Percentiles rank a stretch among this genome's conserved stretches.
phyloP scores from a whole-genome alignment of 2,329 filamentous ascomycete genomes.

The Trichoderma aggressivum region DNA sequence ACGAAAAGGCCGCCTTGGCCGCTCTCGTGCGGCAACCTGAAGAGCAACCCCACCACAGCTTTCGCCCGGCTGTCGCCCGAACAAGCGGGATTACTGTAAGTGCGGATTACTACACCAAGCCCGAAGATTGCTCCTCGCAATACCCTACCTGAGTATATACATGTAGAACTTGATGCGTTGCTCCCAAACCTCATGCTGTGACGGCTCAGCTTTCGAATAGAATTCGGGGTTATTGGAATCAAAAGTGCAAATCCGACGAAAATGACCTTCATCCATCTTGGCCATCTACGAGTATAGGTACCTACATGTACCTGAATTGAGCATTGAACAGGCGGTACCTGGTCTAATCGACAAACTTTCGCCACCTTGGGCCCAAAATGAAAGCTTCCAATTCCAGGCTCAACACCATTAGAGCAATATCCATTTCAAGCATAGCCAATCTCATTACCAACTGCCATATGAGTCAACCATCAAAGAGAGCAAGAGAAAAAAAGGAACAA shows the following conservation, averaged over 20 bases:
- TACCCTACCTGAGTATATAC: background rate
- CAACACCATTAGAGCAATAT: background rate
- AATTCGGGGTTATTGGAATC: background rate
- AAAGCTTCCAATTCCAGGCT: background rate
- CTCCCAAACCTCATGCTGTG: too few species aligned
- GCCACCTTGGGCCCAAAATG: background rate
- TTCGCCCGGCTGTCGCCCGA: background rate
- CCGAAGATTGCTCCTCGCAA: background rate
- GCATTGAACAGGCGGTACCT: background rate
- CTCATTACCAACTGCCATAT: background rate
- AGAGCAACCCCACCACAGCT: background rate
- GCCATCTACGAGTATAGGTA: background rate
- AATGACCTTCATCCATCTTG: background rate
- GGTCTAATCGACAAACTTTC: background rate
- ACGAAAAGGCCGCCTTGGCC: background rate
- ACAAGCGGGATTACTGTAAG: background rate
- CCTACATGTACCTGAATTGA: background rate
- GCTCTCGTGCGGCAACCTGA: background rate
- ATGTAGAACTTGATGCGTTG: background rate
- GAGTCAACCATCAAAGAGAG: background rate
- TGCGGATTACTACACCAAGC: background rate
- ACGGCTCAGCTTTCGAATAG: background rate
- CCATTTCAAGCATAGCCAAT: background rate
- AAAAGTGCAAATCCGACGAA: background rate
- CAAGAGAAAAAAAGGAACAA: background rate